A percentile compares a stretch with the other conserved stretches of the same genome.
Conservation (phyloP, 306 rosid species). For the Hippophae tibetana region DNA sequence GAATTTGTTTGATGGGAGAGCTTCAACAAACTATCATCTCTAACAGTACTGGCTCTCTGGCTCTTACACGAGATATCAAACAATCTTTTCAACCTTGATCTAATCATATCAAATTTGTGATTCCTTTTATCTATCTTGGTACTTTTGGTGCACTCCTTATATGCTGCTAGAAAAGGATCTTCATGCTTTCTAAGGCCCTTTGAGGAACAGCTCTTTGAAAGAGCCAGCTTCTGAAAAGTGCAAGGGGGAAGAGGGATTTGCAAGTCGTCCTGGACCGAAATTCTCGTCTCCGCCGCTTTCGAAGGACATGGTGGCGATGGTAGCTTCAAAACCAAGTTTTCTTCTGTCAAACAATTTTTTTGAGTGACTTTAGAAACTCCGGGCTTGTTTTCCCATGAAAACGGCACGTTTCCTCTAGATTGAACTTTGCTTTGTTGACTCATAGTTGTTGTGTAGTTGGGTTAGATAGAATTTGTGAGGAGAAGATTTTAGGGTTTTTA, state of each 20-base stretch:
- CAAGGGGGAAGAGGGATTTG: slow-evolving; percentile 77
- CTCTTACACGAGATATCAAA: slow-evolving; percentile 35
- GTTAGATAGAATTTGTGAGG: background rate
- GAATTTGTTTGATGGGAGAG: slow-evolving; percentile 14
- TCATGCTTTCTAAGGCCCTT: slow-evolving; percentile 35
- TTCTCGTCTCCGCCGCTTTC: background rate
- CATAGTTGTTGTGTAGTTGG: slow-evolving; percentile 14
- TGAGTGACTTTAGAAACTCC: slow-evolving; percentile 35
- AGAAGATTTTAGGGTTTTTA: background rate
- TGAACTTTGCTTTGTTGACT: slow-evolving; percentile 8
- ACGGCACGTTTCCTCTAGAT: slow-evolving; percentile 34
- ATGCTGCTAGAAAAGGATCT: slow-evolving; percentile 68
- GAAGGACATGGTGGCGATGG: slow-evolving; percentile 51
- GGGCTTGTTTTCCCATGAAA: slow-evolving; percentile 77
- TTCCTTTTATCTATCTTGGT: slow-evolving; percentile 14
- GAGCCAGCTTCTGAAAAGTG: slow-evolving; percentile 28
- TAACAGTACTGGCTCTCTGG: slow-evolving; percentile 22
- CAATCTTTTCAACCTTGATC: slow-evolving; percentile 25
- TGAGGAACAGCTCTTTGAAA: slow-evolving; percentile 33
- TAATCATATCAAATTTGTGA: slow-evolving; percentile 1
- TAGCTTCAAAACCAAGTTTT: slow-evolving; percentile 19
- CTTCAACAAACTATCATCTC: slow-evolving; percentile 39
- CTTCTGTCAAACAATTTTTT: slow-evolving; percentile 15
- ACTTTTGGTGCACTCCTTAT: slow-evolving; percentile 54
- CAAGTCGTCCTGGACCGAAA: slow-evolving; percentile 16